These are phyloP conservation scores for Tuber brumale DNA, from an alignment of 495 filamentous ascomycete species.

Conservation along the genomic window DNA sequence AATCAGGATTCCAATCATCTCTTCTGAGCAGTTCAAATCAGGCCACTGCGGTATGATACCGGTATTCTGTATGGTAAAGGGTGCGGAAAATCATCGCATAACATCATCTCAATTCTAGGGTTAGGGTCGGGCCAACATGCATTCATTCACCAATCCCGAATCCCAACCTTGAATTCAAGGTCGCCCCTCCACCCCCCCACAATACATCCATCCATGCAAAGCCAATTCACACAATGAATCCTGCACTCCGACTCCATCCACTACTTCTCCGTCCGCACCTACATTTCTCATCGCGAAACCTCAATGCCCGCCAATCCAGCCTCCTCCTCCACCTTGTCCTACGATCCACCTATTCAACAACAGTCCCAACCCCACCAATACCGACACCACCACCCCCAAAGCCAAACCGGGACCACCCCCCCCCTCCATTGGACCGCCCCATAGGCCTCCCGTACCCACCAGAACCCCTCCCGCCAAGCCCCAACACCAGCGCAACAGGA, in stretches of 20 bases:
- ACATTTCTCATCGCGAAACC: neutral
- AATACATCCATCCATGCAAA: neutral
- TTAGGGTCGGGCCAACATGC: neutral
- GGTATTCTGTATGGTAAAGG: neutral
- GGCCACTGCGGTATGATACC: neutral
- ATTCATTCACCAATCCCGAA: neutral
- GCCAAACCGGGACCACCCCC: conserved; percentile 1
- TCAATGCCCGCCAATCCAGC: neutral
- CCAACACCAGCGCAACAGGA: conserved; percentile 52
- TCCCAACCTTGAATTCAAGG: neutral
- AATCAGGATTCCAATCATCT: neutral
- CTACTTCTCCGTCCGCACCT: conserved; percentile 8
- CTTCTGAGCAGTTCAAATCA: neutral
- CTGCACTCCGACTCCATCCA: conserved; percentile 9
- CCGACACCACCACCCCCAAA: neutral
- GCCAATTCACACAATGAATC: conserved; percentile 28
- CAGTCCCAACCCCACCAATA: conserved; percentile 3
- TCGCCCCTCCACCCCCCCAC: conserved; percentile 7
- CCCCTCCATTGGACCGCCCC: conserved; percentile 56
- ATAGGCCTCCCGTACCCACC: conserved; percentile 65
- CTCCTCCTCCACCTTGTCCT: neutral
- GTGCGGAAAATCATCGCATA: neutral
- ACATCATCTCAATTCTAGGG: neutral
- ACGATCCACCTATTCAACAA: neutral
- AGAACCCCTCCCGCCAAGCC: conserved; percentile 46